phyloP scores from a whole-genome alignment of 164 flowering plant species.

The Kingdonia uniflora region DNA sequence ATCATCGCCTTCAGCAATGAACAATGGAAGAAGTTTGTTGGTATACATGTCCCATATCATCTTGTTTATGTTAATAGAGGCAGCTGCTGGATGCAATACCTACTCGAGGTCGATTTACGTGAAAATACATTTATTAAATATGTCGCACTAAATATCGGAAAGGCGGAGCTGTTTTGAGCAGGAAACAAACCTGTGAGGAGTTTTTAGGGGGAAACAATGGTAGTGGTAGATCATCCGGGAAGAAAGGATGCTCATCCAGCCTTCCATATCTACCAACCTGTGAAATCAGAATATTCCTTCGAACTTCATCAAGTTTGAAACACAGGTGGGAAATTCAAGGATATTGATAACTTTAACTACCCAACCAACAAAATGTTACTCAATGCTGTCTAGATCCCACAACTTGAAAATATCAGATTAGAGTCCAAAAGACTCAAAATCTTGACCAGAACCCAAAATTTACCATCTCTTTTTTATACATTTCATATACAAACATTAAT shows the following conservation, averaged over 20 bases:
- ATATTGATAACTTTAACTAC: too few species aligned
- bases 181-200: constrained; percentile 26
- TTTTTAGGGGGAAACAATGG: constrained; percentile 28
- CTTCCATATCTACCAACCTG: constrained; percentile 67
- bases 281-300: neutral
- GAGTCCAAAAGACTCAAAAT: too few species aligned
- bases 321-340: too few species aligned
- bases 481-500: too few species aligned
- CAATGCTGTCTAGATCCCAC: too few species aligned
- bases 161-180: neutral
- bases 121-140: neutral
- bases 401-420: too few species aligned
- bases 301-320: too few species aligned
- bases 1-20: constrained; percentile 59
- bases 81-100: constrained; percentile 64
- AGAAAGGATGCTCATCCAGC: constrained; percentile 81
- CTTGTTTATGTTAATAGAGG: constrained; percentile 51
- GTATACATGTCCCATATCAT: constrained; percentile 56
- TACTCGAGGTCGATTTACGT: constrained; percentile 7
- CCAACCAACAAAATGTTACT: too few species aligned
- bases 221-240: constrained; percentile 52
- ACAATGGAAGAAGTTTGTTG: constrained; percentile 45
- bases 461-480: too few species aligned
- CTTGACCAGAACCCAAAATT: too few species aligned
- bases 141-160: neutral